Evolutionary conservation across 768 basidiomycete genomes (phyloP).

Genomic region (Phanerochaete carnosa): DNA sequence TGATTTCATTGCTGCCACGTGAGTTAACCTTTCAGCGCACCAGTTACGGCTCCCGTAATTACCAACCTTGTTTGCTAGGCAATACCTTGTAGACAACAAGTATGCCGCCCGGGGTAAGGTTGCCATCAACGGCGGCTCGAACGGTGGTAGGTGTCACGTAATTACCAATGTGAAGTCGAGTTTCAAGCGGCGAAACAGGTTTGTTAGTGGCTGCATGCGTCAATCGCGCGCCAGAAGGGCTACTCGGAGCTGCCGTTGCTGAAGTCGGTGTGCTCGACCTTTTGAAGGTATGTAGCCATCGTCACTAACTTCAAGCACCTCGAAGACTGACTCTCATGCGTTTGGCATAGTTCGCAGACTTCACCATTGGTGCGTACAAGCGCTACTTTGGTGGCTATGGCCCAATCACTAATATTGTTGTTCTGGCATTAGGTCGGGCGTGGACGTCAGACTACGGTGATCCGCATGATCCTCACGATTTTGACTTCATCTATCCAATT

Average conservation of each 20-base stretch:
- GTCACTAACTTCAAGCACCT: neutral
- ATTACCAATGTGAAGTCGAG: slow-evolving; percentile 1
- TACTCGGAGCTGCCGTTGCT: slow-evolving; percentile 74
- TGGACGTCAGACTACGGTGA: slow-evolving; percentile 83
- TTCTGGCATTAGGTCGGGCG: slow-evolving; percentile 52
- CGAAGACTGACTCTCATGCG: neutral
- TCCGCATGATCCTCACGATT: slow-evolving; percentile 70
- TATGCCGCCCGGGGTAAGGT: slow-evolving; percentile 68
- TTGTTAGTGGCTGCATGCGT: slow-evolving; percentile 83
- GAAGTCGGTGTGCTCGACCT: slow-evolving; percentile 83
- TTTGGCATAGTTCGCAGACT: slow-evolving; percentile 63
- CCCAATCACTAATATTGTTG: too few species aligned
- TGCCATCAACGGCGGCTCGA: slow-evolving; percentile 76
- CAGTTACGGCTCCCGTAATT: neutral
- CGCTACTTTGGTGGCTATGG: too few species aligned
- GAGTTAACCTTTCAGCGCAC: slow-evolving; percentile 20
- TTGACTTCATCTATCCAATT: slow-evolving; percentile 79
- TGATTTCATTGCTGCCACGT: slow-evolving; percentile 84
- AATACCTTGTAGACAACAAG: slow-evolving; percentile 71
- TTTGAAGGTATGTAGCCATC: slow-evolving; percentile 51
- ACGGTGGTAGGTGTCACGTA: slow-evolving; percentile 54
- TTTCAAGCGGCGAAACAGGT: slow-evolving; percentile 35
- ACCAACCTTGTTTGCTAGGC: slow-evolving; percentile 33
- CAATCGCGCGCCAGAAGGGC: slow-evolving; percentile 72
- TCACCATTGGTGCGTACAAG: slow-evolving; percentile 67